phyloP scores from a whole-genome alignment of 495 filamentous ascomycete genomes.

The Aspergillus sclerotiicarbonarius region DNA sequence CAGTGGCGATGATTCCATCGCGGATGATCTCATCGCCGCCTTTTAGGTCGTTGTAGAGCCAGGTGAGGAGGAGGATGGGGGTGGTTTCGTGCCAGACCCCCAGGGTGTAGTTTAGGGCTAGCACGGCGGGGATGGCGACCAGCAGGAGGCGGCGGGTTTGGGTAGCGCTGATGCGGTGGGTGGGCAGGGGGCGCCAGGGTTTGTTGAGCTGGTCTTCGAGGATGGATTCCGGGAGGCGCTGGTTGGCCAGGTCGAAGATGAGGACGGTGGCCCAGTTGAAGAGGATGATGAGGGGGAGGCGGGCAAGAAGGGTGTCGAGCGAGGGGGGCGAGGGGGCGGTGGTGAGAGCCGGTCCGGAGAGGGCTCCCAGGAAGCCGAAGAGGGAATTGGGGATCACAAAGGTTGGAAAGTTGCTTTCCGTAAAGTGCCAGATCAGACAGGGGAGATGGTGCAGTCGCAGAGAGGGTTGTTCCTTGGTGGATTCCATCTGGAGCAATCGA shows the following conservation, averaged over 20 bases:
- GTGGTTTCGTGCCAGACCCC: conserved; percentile 34
- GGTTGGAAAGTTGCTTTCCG: conserved; percentile 24
- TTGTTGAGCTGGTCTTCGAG: conserved; percentile 57
- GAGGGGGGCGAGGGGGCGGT: background rate
- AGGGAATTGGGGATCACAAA: conserved; percentile 19
- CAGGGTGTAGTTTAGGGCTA: conserved; percentile 29
- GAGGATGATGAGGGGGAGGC: conserved; percentile 8
- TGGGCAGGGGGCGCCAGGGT: conserved; percentile 55
- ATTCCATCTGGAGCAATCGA: background rate
- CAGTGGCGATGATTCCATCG: conserved; percentile 46
- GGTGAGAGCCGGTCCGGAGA: conserved; percentile 11
- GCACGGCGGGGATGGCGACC: conserved; percentile 29
- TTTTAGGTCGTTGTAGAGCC: conserved; percentile 55
- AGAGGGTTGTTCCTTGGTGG: background rate
- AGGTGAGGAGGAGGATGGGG: conserved; percentile 39
- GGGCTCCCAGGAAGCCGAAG: conserved; percentile 15
- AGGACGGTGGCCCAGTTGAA: conserved; percentile 16
- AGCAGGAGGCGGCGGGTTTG: conserved; percentile 40
- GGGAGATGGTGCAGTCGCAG: conserved; percentile 4
- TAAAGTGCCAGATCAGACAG: conserved; percentile 22
- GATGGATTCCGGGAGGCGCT: conserved; percentile 45
- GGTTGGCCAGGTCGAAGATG: conserved; percentile 36
- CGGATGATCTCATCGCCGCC: conserved; percentile 45
- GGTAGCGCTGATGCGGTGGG: conserved; percentile 31
- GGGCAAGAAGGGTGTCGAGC: background rate